Conservation (phyloP, 139 green algal species). For the Coccomyxa sp. region DNA sequence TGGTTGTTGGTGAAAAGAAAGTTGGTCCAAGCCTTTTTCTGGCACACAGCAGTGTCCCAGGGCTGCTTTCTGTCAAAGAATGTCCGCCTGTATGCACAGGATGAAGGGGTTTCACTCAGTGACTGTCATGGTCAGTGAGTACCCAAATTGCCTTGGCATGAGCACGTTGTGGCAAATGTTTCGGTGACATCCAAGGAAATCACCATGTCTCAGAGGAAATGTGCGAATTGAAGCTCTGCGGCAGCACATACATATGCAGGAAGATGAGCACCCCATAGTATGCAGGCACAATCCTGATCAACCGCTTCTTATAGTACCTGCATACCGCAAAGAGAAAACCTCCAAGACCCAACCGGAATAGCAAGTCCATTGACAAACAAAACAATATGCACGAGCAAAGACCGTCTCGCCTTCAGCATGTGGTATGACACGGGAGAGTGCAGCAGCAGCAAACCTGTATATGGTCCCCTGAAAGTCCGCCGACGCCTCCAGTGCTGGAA, state of each 20-base stretch:
- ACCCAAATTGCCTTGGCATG: neutral
- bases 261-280: neutral
- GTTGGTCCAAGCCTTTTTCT: neutral
- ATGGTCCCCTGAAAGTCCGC: neutral
- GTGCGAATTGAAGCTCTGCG: neutral
- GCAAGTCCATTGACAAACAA: neutral
- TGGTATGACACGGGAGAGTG: neutral
- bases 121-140: neutral
- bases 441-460: neutral
- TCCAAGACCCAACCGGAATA: neutral
- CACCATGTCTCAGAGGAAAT: neutral
- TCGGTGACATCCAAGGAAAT: no score
- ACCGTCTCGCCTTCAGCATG: neutral
- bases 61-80: neutral
- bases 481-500: neutral
- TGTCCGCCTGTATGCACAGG: neutral
- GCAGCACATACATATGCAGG: neutral
- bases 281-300: neutral
- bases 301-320: neutral
- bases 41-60: neutral
- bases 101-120: neutral
- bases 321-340: neutral
- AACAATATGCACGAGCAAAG: neutral
- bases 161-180: neutral
- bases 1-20: neutral